phyloP scores from a whole-genome alignment of 2,329 filamentous ascomycete species.

The Phyllachora maydis region DNA sequence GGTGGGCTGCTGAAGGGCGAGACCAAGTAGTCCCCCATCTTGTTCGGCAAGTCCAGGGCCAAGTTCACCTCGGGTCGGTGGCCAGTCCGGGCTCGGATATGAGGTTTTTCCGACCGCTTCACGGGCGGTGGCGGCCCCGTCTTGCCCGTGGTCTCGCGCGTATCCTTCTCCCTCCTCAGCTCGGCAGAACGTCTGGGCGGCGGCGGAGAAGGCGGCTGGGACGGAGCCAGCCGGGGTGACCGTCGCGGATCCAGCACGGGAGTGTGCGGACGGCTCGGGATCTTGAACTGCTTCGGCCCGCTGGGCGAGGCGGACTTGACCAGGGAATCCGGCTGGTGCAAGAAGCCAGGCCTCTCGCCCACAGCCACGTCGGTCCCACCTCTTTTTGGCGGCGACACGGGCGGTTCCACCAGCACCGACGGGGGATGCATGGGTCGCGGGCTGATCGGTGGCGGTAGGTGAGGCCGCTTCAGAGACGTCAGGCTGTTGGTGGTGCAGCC shows the following conservation, averaged over 20 bases:
- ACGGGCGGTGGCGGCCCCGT: conserved; percentile 52
- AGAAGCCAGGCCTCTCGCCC: conserved; percentile 20
- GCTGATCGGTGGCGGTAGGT: conserved; percentile 22
- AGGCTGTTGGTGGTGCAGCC: conserved; percentile 5
- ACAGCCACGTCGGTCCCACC: conserved; percentile 12
- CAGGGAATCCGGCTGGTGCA: conserved; percentile 25
- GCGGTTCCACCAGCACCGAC: conserved; percentile 47
- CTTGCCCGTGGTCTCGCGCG: conserved; percentile 12
- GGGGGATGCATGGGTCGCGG: conserved; percentile 30
- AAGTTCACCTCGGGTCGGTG: conserved; percentile 7
- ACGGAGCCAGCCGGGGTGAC: conserved; percentile 24
- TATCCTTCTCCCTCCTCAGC: conserved; percentile 25
- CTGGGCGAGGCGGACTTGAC: conserved; percentile 18
- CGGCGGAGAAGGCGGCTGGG: conserved; percentile 39
- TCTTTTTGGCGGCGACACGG: conserved; percentile 43
- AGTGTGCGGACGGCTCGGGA: conserved; percentile 32
- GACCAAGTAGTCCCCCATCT: conserved; percentile 19
- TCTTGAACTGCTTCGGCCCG: conserved; percentile 25
- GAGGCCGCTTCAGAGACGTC: conserved; percentile 19
- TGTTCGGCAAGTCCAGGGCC: conserved; percentile 12
- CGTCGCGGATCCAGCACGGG: conserved; percentile 23
- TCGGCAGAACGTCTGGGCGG: conserved; percentile 43
- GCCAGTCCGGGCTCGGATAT: conserved; percentile 12
- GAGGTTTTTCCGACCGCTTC: conserved; percentile 55
- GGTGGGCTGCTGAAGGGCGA: conserved; percentile 84